phyloP scores from a whole-genome alignment of 2,329 filamentous ascomycete species.

The Colletotrichum sp. region DNA sequence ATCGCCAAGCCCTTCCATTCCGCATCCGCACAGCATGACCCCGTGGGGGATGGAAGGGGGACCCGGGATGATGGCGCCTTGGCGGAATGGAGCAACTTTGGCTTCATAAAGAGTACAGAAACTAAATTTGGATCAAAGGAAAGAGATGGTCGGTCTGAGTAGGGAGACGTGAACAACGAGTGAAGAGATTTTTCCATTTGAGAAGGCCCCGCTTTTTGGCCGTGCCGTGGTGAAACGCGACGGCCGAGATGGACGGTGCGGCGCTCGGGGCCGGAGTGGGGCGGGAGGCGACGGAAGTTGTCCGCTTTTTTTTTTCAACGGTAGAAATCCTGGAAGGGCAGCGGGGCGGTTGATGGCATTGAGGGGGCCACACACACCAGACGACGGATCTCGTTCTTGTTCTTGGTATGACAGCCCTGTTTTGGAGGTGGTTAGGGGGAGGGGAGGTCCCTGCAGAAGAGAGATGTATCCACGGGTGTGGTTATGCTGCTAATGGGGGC shows the following conservation, averaged over 20 bases:
- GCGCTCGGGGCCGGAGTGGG: not conserved
- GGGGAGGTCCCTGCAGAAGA: not conserved
- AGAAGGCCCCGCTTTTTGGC: not conserved
- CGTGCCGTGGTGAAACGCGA: not conserved
- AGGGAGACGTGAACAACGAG: not conserved
- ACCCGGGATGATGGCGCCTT: not conserved
- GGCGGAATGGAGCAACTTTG: not conserved
- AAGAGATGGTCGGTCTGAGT: no score
- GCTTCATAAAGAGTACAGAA: no score
- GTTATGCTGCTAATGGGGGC: not conserved
- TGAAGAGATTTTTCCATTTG: not conserved
- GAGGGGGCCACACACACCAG: not conserved
- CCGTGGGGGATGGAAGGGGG: not conserved
- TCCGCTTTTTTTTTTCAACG: not conserved
- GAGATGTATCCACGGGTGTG: not conserved
- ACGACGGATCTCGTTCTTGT: not conserved
- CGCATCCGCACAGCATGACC: not conserved
- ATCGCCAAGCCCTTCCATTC: not conserved
- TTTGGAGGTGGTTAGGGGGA: not conserved
- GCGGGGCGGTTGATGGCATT: not conserved
- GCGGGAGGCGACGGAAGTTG: not conserved
- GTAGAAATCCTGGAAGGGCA: not conserved
- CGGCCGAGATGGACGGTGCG: not conserved
- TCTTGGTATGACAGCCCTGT: not conserved
- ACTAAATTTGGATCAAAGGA: not conserved